Evolutionary conservation across 139 green algal species (phyloP), one percentile per base, ranked within the genome.

Genomic region (Desmodesmus armatus): DNA sequence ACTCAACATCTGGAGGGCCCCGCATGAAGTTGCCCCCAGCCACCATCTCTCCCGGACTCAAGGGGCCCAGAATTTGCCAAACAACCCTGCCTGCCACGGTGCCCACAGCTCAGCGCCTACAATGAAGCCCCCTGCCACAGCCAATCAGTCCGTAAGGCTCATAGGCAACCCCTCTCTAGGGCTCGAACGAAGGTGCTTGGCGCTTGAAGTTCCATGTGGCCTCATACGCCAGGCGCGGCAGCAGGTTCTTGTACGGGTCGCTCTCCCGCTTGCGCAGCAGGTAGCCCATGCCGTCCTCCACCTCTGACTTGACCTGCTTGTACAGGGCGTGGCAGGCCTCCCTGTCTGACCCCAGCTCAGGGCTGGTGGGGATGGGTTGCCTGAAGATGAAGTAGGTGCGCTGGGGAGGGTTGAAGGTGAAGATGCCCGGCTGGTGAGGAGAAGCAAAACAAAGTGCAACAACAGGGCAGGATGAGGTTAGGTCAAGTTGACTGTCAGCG

Each of bases 331-430:
- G 87, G 66, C 83, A 89, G 2, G 41, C 72, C 25, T 85, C 89
- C 13, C 88, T 88, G 87, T 98, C 91, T 9, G 91, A 63, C 25
- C 83, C 85, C 47, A 92, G 66, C 23, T 83, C 75, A 1, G 85
- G 82, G 23, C n/a, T 78, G 5, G 91, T 94, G 27, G 75, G 4
- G 60, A 99, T 96, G 66, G 96, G 96, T 79, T 85, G n/a, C 19
- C 91, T 83, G 79, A 99, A 99, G 21, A 92, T 75, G 87, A 96
- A 99, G 89, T 99, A 99, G 80, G 98, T 94, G 40, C 97, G 92
- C 29, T 89, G 63, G 0, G 92, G 89, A 27, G 89, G 85, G 58
- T 88, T 91, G 40, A 89, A 86, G 19, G 90, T 71, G 6, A 94
- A 85, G 53, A 98, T 40, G 1, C 94, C 91, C 21, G 87, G 80